Percentiles rank a stretch among this genome's conserved stretches.
Conservation (phyloP, 768 basidiomycete genomes). For the Leccinum variicolor region DNA sequence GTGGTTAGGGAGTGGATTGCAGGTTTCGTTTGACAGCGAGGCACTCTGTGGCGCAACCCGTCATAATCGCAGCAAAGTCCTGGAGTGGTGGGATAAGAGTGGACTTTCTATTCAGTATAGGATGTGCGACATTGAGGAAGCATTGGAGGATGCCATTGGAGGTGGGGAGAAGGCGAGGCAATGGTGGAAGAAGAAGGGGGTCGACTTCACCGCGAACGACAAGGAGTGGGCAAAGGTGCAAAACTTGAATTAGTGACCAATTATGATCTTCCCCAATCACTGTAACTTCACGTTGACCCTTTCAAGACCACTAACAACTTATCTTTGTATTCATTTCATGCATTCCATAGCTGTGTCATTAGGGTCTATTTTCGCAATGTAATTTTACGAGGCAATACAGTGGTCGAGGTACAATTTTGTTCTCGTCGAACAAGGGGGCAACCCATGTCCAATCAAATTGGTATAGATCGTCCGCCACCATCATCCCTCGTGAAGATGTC, state of each 20-base stretch:
- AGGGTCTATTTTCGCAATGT: slow-evolving; percentile 6
- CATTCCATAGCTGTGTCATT: slow-evolving; percentile 1
- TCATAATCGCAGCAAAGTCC: slow-evolving; percentile 75
- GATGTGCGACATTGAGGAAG: slow-evolving; percentile 91
- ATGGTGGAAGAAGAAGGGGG: slow-evolving; percentile 82
- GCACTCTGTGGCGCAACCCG: slow-evolving; percentile 76
- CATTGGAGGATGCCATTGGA: slow-evolving; percentile 81
- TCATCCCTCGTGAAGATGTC: slow-evolving; percentile 32
- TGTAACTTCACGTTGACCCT: neutral
- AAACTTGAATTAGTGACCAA: slow-evolving; percentile 52
- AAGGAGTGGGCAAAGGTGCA: slow-evolving; percentile 88
- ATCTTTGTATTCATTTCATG: neutral
- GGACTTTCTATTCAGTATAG: slow-evolving; percentile 81
- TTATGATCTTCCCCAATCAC: neutral
- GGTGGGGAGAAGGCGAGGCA: slow-evolving; percentile 70
- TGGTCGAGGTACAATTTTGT: slow-evolving; percentile 7
- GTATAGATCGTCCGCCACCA: neutral
- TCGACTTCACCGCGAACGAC: slow-evolving; percentile 80
- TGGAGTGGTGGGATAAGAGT: slow-evolving; percentile 87
- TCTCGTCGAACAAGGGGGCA: neutral
- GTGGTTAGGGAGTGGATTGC: slow-evolving; percentile 79
- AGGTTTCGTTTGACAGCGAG: slow-evolving; percentile 78
- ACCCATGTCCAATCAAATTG: neutral
- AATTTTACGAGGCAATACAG: slow-evolving; percentile 9
- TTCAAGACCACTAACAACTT: neutral